A percentile compares a stretch with the other conserved stretches of the same genome.
Conservation (phyloP, 202 grass and related monocot species). For the Musa balbisiana region DNA sequence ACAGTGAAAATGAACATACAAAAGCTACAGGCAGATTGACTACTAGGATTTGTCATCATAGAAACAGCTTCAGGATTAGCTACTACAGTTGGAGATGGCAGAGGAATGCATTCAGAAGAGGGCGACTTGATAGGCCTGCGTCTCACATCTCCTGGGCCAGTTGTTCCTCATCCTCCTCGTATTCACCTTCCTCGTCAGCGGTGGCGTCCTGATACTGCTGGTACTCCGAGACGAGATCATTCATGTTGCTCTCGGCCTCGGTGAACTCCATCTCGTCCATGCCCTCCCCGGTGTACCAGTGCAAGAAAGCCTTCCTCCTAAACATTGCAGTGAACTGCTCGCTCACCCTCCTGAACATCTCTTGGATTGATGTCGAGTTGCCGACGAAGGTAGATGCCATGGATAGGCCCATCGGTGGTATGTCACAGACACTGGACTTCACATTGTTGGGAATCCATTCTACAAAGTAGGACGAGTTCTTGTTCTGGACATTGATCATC, state of each 20-base stretch:
- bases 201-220: conserved; percentile 92
- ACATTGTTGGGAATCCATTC: conserved; percentile 93
- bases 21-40: too few species aligned
- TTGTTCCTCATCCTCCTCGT: conserved; percentile 4
- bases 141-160: not conserved
- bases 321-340: conserved; percentile 3
- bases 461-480: conserved; percentile 73
- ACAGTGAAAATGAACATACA: too few species aligned
- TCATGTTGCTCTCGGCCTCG: conserved; percentile 97
- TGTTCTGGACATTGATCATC: conserved; percentile 91
- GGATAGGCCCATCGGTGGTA: conserved; percentile 54
- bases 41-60: too few species aligned
- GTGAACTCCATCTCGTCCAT: conserved; percentile 99
- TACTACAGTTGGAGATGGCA: too few species aligned
- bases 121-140: too few species aligned
- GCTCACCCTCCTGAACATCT: not conserved
- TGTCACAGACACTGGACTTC: conserved; percentile 87
- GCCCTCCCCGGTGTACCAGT: conserved; percentile 91
- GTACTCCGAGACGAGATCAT: conserved; percentile 74
- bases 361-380: not conserved
- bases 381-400: conserved; percentile 19
- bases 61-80: too few species aligned
- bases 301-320: conserved; percentile 90
- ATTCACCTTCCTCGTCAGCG: conserved; percentile 1
- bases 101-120: too few species aligned